phyloP scores from a whole-genome alignment of 2,329 filamentous ascomycete species.

The Acephala macrosclerotiorum region DNA sequence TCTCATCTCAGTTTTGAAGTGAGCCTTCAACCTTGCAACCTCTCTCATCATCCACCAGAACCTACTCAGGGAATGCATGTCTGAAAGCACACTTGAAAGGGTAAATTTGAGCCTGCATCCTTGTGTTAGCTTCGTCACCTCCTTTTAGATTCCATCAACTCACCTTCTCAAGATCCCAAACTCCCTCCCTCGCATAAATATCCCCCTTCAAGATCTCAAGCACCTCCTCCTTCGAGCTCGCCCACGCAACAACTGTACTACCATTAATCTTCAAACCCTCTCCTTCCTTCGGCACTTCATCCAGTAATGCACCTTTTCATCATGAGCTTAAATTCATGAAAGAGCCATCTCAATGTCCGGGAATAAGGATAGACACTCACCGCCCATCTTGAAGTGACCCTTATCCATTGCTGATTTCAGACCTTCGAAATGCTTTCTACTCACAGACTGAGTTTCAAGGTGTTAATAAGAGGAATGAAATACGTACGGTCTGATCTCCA shows the following conservation, averaged over 20 bases:
- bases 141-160: slow-evolving; percentile 14
- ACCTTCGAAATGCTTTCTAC: slow-evolving; percentile 47
- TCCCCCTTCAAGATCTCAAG: slow-evolving; percentile 72
- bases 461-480: not conserved
- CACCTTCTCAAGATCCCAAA: slow-evolving; percentile 82
- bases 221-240: slow-evolving; percentile 74
- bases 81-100: slow-evolving; percentile 56
- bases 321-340: slow-evolving; percentile 2
- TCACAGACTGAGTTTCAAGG: not conserved
- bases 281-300: slow-evolving; percentile 69
- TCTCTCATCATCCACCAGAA: slow-evolving; percentile 10
- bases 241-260: slow-evolving; percentile 58
- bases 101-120: slow-evolving; percentile 54
- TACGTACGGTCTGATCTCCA: slow-evolving; percentile 65
- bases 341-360: not conserved
- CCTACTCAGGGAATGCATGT: slow-evolving; percentile 21
- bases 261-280: slow-evolving; percentile 62
- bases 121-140: slow-evolving; percentile 18
- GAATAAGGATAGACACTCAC: slow-evolving; percentile 30
- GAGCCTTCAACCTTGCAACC: not conserved
- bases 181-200: slow-evolving; percentile 73
- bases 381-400: slow-evolving; percentile 68
- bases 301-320: slow-evolving; percentile 67
- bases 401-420: slow-evolving; percentile 59
- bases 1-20: not conserved